Percentiles rank a stretch among this genome's conserved stretches.
phyloP scores from a whole-genome alignment of 225 moss, liverwort and hornwort species.

The Sphagnum tenellum region DNA sequence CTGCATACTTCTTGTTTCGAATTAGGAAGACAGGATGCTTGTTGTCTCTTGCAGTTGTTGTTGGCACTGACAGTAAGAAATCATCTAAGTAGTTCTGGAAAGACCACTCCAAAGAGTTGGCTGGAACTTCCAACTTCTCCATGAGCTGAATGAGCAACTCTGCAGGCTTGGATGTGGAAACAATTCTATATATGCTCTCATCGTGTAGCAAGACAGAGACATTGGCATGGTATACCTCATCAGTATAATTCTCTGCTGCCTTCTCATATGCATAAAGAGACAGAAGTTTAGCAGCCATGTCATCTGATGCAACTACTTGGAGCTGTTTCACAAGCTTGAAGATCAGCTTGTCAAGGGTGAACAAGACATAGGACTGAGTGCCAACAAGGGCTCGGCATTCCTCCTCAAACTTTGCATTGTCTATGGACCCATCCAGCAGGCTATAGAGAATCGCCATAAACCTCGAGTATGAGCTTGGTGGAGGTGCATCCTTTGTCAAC shows the following conservation, averaged over 20 bases:
- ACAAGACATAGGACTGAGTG: slow-evolving; percentile 51
- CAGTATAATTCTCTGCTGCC: slow-evolving; percentile 12
- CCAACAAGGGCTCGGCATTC: slow-evolving; percentile 51
- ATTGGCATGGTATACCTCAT: slow-evolving; percentile 44
- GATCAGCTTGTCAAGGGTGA: slow-evolving; percentile 49
- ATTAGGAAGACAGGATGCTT: slow-evolving; percentile 20
- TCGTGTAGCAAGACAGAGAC: slow-evolving; percentile 29
- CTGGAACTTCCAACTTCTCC: slow-evolving; percentile 43
- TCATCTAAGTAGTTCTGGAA: slow-evolving; percentile 38
- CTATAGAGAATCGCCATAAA: slow-evolving; percentile 41
- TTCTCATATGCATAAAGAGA: slow-evolving; percentile 33
- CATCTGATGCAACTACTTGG: slow-evolving; percentile 40
- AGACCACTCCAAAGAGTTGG: slow-evolving; percentile 27
- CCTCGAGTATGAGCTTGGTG: slow-evolving; percentile 40
- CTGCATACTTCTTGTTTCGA: slow-evolving; percentile 27
- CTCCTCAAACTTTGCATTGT: slow-evolving; percentile 52
- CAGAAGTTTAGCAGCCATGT: slow-evolving; percentile 33
- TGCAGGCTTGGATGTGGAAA: slow-evolving; percentile 25
- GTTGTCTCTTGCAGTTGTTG: slow-evolving; percentile 18
- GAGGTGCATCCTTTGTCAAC: slow-evolving; percentile 31
- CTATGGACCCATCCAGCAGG: slow-evolving; percentile 40
- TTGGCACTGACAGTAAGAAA: slow-evolving; percentile 25
- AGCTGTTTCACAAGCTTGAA: slow-evolving; percentile 54
- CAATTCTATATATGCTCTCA: slow-evolving; percentile 48
- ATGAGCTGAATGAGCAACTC: slow-evolving; percentile 41